Conservation (phyloP, 805 yeast species). For the Suhomyces faveliae region DNA sequence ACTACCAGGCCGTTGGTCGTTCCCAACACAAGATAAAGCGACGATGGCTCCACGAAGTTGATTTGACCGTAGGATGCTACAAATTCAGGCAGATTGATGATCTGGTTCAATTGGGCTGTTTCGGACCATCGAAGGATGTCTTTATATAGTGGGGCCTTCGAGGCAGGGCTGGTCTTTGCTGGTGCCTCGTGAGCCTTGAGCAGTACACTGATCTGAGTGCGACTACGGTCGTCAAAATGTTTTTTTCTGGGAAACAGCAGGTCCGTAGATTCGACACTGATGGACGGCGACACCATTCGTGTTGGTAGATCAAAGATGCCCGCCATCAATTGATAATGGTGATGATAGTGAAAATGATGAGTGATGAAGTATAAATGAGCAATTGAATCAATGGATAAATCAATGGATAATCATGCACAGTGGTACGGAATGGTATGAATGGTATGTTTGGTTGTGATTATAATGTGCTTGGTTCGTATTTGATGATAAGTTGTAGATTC, state of each 20-base stretch:
- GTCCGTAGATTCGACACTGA: constrained; percentile 3
- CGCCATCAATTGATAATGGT: no score
- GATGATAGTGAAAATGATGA: no score
- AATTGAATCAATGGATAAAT: no score
- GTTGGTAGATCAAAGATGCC: constrained; percentile 12
- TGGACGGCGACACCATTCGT: constrained; percentile 10
- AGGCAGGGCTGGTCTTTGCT: constrained; percentile 1
- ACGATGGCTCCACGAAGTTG: constrained; percentile 22
- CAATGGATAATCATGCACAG: no score
- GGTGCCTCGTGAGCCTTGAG: constrained; percentile 13
- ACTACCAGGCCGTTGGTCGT: constrained; percentile 65
- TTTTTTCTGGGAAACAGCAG: constrained; percentile 13
- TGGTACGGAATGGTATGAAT: no score
- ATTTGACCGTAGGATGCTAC: constrained; percentile 22
- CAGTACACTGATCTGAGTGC: constrained; percentile 26
- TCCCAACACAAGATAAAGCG: constrained; percentile 56
- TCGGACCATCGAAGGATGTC: constrained; percentile 26
- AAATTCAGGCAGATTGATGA: constrained; percentile 24
- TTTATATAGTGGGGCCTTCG: not conserved
- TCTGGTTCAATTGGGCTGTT: constrained; percentile 17
- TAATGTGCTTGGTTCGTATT: no score
- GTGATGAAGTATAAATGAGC: no score
- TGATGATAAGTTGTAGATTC: no score
- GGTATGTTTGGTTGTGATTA: no score
- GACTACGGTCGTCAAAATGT: constrained; percentile 40